Evolutionary conservation across 2,329 filamentous ascomycete genomes (phyloP).

Genomic region (Dothistroma pini): DNA sequence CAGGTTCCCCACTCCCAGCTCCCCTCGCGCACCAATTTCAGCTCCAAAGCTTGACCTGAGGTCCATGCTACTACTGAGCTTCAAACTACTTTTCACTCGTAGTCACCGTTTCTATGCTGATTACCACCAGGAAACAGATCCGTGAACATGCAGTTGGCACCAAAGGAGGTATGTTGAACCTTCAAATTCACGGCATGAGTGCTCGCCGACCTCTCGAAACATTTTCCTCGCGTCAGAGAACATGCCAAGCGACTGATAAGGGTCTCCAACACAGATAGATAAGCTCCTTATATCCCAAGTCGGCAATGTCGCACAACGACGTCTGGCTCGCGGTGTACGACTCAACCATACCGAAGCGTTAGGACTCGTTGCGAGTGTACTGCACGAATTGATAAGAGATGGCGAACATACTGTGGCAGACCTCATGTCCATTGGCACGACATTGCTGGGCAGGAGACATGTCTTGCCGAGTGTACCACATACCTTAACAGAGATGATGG

Average conservation of each 20-base stretch:
- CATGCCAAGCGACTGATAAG: constrained; percentile 3
- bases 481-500: constrained; percentile 79
- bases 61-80: neutral
- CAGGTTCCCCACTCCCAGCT: neutral
- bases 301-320: constrained; percentile 79
- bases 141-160: constrained; percentile 36
- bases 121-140: neutral
- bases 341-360: constrained; percentile 88
- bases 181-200: neutral
- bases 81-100: neutral
- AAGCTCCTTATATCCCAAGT: constrained; percentile 92
- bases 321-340: constrained; percentile 81
- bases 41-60: neutral
- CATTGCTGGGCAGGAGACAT: constrained; percentile 89
- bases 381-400: constrained; percentile 97
- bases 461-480: constrained; percentile 77
- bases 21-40: neutral
- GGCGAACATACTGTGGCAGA: constrained; percentile 87
- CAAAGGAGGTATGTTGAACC: constrained; percentile 32
- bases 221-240: neutral
- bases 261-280: constrained; percentile 64
- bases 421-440: constrained; percentile 86
- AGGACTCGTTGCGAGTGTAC: constrained; percentile 77
- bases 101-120: constrained; percentile 5
- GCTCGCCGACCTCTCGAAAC: neutral